These are phyloP conservation scores for Plantago major DNA, from an alignment of 257 asterid species.

Conservation along the genomic window DNA sequence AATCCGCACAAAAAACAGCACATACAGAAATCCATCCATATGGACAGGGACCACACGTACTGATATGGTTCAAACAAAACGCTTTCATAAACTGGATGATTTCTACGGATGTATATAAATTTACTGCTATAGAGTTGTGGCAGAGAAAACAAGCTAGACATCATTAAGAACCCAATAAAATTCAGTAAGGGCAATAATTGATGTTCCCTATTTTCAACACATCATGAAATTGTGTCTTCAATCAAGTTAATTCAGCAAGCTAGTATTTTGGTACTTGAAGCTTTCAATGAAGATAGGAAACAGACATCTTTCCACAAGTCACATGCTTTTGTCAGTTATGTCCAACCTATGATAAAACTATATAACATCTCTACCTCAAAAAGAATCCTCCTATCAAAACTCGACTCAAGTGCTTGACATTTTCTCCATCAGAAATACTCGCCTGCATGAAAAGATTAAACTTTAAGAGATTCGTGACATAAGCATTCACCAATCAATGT, in stretches of 20 bases:
- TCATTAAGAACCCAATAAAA: constrained; percentile 9
- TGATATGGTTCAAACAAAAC: neutral
- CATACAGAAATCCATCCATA: no score
- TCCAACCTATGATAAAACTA: constrained; percentile 18
- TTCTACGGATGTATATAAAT: constrained; percentile 1
- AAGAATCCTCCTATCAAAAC: constrained; percentile 80
- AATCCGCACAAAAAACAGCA: constrained; percentile 6
- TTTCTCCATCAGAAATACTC: constrained; percentile 83
- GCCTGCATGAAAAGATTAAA: constrained; percentile 50
- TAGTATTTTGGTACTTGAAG: neutral
- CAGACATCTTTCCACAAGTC: constrained; percentile 13
- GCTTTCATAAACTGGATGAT: constrained; percentile 1
- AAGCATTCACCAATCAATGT: constrained; percentile 9
- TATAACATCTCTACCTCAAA: constrained; percentile 49
- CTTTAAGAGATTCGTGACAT: constrained; percentile 12
- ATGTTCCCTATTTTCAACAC: constrained; percentile 6
- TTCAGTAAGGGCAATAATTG: neutral
- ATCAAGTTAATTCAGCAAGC: constrained; percentile 9
- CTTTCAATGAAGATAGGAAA: constrained; percentile 13
- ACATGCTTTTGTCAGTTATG: constrained; percentile 15
- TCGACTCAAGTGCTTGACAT: constrained; percentile 60
- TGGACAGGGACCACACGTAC: neutral
- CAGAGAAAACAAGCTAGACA: neutral
- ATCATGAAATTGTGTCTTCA: neutral
- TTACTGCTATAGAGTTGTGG: neutral